Evolutionary conservation across 805 yeast genomes (phyloP), one percentile per base, ranked within the genome.

Genomic region (Barnettozyma botsteinii): DNA sequence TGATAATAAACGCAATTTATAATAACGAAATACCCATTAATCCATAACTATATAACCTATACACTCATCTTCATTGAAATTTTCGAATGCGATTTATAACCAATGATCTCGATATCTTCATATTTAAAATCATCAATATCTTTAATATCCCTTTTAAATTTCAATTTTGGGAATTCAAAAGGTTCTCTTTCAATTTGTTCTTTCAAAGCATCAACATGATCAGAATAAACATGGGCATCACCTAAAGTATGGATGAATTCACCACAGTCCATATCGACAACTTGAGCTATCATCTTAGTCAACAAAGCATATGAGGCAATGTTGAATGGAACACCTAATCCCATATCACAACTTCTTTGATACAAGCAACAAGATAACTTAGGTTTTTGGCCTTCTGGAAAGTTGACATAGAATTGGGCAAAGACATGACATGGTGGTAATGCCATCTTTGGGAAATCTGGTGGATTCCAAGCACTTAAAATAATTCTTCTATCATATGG

Each of bases 311-410:
- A 93, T 0, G 97, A 87, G 0, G 99, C 98, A 55, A 93, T 93
- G 59, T 93, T 93, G 64, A 93, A 93, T 1, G 99, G 99, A 18
- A 93, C 98, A 12, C 99, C 99, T n/a, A 93, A 73, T 0, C 99
- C 99, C 96, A 93, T 89, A 58, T 93, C 99, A 63, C 98, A 91
- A n/a, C 96, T 85, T 55, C 99, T 77, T 66, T 93, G 99, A 63
- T 93, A 93, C 67, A 93, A 68, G 43, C 83, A 75, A 60, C 98
- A 93, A 11, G 93, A 84, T 41, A 93, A 72, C 53, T 72, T 78
- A 18, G 94, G 94, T 52, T 64, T 77, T 19, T 59, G 58, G 23
- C 60, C 62, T 21, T 66, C 67, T n/a, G 95, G 91, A 66, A 84
- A 85, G 53, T 75, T 84, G 29, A 93, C 98, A 59, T 85, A 93